Conservation (phyloP, 2,329 filamentous ascomycete genomes). For the Dactylella cylindrospora region DNA sequence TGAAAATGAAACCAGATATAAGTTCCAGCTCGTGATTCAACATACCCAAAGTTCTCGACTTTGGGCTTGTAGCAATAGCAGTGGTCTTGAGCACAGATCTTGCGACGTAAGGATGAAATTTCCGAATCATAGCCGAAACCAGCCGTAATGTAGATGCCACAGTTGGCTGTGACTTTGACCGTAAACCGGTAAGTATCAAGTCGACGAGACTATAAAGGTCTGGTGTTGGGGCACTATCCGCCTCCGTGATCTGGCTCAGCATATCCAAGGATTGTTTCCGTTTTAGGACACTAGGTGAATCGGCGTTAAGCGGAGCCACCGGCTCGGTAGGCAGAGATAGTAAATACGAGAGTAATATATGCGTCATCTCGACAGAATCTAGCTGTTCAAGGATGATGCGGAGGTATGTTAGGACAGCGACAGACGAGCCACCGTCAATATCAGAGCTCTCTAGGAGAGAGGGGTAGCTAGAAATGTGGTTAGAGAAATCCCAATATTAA, state of each 20-base stretch:
- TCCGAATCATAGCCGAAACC: slow-evolving; percentile 78
- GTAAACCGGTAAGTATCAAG: slow-evolving; percentile 79
- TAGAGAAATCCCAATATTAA: slow-evolving; percentile 7
- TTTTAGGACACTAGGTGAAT: slow-evolving; percentile 63
- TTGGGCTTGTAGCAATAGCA: slow-evolving; percentile 59
- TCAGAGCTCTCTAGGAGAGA: slow-evolving; percentile 96
- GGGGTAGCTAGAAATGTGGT: slow-evolving; percentile 67
- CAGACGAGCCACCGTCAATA: slow-evolving; percentile 92
- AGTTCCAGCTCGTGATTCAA: slow-evolving; percentile 74
- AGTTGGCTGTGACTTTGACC: slow-evolving; percentile 82
- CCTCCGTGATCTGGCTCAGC: slow-evolving; percentile 73
- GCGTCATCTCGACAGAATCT: slow-evolving; percentile 90
- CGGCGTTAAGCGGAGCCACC: slow-evolving; percentile 55
- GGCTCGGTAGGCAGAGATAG: slow-evolving; percentile 71
- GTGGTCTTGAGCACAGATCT: slow-evolving; percentile 72
- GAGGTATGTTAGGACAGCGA: slow-evolving; percentile 91
- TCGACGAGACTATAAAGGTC: slow-evolving; percentile 91
- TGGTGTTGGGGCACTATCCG: slow-evolving; percentile 75
- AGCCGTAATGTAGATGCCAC: slow-evolving; percentile 86
- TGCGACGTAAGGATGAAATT: slow-evolving; percentile 84
- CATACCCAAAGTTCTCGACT: slow-evolving; percentile 68
- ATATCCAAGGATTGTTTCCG: slow-evolving; percentile 88
- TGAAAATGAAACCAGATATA: slow-evolving; percentile 68
- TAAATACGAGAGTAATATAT: slow-evolving; percentile 89
- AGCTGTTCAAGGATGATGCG: slow-evolving; percentile 86